These are phyloP conservation scores for Delonix regia DNA, from an alignment of 306 rosid species.

Conservation along the genomic window DNA sequence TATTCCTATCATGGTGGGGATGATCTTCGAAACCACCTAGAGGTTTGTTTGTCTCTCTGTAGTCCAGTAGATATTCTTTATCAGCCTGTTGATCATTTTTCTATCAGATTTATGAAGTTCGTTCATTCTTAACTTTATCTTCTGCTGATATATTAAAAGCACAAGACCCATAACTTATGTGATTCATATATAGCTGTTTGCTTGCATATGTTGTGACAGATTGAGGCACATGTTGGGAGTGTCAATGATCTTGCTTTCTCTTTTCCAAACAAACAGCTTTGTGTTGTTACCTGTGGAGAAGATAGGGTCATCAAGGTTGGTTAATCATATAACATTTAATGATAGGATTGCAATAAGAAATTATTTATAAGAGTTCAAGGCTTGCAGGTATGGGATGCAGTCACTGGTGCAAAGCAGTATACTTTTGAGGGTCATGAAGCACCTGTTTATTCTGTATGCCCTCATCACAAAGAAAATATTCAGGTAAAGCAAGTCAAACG, in stretches of 20 bases:
- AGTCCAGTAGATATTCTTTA: slow-evolving; percentile 22
- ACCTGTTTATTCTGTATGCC: slow-evolving; percentile 92
- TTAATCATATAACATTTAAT: slow-evolving; percentile 34
- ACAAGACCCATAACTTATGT: slow-evolving; percentile 5
- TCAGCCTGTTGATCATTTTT: slow-evolving; percentile 10
- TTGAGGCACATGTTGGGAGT: slow-evolving; percentile 95
- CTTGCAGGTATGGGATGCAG: slow-evolving; percentile 96
- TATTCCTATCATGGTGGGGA: slow-evolving; percentile 90
- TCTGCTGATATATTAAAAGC: slow-evolving; percentile 5
- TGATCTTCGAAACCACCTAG: slow-evolving; percentile 84
- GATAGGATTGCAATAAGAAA: slow-evolving; percentile 28
- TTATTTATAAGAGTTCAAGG: slow-evolving; percentile 32
- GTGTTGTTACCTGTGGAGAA: slow-evolving; percentile 94
- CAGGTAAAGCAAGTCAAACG: slow-evolving; percentile 59
- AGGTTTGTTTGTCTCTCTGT: slow-evolving; percentile 65
- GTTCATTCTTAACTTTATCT: slow-evolving; percentile 17
- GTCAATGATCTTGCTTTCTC: slow-evolving; percentile 98
- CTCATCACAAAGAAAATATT: slow-evolving; percentile 96
- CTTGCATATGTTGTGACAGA: slow-evolving; percentile 54
- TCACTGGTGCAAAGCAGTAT: slow-evolving; percentile 70
- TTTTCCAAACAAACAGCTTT: slow-evolving; percentile 93
- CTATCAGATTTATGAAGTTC: neutral
- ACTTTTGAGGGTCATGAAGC: slow-evolving; percentile 96
- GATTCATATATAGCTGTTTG: slow-evolving; percentile 25
- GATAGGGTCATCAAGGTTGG: slow-evolving; percentile 97